Conservation (phyloP, 163 green algal species). For the Coccomyxa subellipsoidea region DNA sequence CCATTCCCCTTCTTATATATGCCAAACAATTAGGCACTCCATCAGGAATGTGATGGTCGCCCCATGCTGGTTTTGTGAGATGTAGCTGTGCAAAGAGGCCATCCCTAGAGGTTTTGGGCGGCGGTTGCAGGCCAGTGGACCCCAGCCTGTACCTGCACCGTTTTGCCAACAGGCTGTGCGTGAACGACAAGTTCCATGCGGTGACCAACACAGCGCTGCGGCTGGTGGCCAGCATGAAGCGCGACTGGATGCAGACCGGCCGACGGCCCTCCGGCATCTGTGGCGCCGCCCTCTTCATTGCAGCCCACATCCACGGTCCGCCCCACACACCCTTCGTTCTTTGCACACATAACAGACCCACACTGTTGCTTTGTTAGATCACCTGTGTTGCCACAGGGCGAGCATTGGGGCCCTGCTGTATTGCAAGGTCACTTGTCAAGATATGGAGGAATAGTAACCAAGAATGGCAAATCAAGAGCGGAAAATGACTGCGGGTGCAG, state of each 20-base stretch:
- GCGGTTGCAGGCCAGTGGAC: constrained; percentile 76
- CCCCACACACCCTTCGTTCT: neutral
- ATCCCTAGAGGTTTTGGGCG: neutral
- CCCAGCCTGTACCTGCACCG: constrained; percentile 94
- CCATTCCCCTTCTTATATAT: too few species aligned
- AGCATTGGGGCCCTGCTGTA: neutral
- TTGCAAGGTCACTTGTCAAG: neutral
- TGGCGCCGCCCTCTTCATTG: constrained; percentile 93
- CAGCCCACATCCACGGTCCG: constrained; percentile 83
- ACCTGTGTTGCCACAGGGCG: too few species aligned
- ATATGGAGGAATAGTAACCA: neutral
- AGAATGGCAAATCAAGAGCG: too few species aligned
- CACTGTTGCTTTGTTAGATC: too few species aligned
- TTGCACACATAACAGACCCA: too few species aligned
- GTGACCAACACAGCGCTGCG: constrained; percentile 73
- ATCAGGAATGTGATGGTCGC: neutral
- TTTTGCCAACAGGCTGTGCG: constrained; percentile 77
- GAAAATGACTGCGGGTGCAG: constrained; percentile 22
- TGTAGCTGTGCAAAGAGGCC: too few species aligned
- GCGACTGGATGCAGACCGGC: constrained; percentile 98
- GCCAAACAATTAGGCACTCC: too few species aligned
- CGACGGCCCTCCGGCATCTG: constrained; percentile 87
- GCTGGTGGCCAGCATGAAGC: constrained; percentile 94
- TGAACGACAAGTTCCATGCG: constrained; percentile 28
- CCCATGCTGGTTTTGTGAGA: too few species aligned